Conservation (phyloP, 768 basidiomycete species). For the Mycena venus region DNA sequence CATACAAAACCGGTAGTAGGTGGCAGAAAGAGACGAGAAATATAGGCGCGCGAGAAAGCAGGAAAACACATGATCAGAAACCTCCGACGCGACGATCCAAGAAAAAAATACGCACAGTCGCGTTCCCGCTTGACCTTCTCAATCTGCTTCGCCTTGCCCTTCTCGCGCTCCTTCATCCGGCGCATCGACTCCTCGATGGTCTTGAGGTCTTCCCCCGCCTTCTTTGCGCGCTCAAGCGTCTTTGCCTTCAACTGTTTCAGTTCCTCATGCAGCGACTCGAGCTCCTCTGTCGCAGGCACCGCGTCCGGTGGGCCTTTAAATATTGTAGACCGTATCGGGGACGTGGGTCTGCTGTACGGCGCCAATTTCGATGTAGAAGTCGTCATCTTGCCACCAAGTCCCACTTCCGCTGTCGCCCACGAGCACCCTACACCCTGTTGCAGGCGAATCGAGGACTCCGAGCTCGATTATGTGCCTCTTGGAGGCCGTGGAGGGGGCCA, state of each 20-base stretch:
- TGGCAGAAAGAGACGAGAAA: neutral
- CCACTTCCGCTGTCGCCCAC: constrained; percentile 28
- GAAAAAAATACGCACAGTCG: constrained; percentile 65
- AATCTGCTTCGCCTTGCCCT: constrained; percentile 77
- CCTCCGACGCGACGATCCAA: constrained; percentile 4
- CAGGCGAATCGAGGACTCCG: neutral
- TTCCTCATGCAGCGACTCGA: constrained; percentile 74
- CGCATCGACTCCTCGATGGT: constrained; percentile 84
- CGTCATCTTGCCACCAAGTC: constrained; percentile 57
- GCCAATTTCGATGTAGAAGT: constrained; percentile 72
- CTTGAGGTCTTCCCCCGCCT: constrained; percentile 82
- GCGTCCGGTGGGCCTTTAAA: constrained; percentile 74
- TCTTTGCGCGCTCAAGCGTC: constrained; percentile 74
- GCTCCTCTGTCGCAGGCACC: constrained; percentile 80
- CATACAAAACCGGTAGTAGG: constrained; percentile 17
- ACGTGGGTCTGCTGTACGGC: constrained; percentile 58
- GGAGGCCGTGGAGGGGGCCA: neutral
- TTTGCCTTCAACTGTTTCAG: constrained; percentile 66
- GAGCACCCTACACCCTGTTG: constrained; percentile 2
- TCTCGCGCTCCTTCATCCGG: constrained; percentile 81
- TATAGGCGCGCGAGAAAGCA: constrained; percentile 21
- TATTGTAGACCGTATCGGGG: constrained; percentile 69
- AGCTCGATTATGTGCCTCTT: neutral
- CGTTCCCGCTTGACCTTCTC: constrained; percentile 82
- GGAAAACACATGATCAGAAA: constrained; percentile 35